phyloP scores from a whole-genome alignment of 2,329 filamentous ascomycete species.

The Clarireedia paspali region DNA sequence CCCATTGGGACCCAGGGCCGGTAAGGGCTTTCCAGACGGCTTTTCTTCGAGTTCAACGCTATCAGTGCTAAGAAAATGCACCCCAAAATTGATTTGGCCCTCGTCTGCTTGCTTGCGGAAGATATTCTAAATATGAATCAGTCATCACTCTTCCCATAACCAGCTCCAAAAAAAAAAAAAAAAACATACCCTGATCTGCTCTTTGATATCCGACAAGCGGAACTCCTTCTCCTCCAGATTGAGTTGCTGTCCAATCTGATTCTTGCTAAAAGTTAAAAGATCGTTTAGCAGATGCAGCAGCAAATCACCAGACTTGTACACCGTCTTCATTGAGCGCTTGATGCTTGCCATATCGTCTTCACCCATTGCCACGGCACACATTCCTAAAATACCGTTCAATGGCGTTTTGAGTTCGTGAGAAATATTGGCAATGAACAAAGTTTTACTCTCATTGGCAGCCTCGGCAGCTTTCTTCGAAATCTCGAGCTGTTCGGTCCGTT shows the following conservation, averaged over 20 bases:
- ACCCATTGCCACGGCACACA: constrained; percentile 89
- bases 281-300: constrained; percentile 82
- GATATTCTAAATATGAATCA: constrained; percentile 59
- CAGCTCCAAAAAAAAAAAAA: no score
- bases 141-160: neutral
- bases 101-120: constrained; percentile 76
- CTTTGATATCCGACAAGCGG: constrained; percentile 70
- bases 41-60: constrained; percentile 20
- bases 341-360: constrained; percentile 73
- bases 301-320: constrained; percentile 83
- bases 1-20: constrained; percentile 56
- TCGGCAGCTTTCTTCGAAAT: constrained; percentile 87
- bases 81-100: constrained; percentile 63
- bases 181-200: constrained; percentile 49
- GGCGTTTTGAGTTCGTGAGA: constrained; percentile 51
- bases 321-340: constrained; percentile 75
- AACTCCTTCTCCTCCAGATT: constrained; percentile 81
- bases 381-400: constrained; percentile 89
- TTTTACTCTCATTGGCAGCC: constrained; percentile 95
- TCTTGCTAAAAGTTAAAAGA: constrained; percentile 87
- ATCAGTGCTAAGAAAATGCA: constrained; percentile 58
- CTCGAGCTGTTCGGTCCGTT: constrained; percentile 77
- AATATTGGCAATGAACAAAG: constrained; percentile 94
- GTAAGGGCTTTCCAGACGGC: constrained; percentile 31
- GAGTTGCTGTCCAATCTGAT: constrained; percentile 82